Conservation (phyloP, 176 grass and related monocot genomes). For the Oryza rufipogon region DNA sequence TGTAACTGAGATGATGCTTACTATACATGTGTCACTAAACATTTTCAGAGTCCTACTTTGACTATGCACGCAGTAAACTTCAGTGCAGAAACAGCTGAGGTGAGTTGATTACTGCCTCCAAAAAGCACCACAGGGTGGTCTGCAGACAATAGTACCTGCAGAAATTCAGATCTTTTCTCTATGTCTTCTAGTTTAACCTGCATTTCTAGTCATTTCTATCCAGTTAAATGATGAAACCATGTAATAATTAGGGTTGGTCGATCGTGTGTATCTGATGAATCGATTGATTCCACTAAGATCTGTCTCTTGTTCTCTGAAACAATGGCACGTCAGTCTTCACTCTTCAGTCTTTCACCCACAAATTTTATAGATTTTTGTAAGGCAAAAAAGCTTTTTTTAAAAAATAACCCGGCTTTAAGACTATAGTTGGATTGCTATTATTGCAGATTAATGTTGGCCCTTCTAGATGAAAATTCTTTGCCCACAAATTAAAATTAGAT, state of each 20-base stretch:
- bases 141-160: not conserved
- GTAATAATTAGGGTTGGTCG: slow-evolving; percentile 45
- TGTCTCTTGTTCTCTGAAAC: slow-evolving; percentile 19
- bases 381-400: not conserved
- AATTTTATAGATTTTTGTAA: not conserved
- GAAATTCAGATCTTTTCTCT: not conserved
- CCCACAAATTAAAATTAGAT: not conserved
- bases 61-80: not conserved
- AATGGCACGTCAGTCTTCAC: not conserved
- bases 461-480: not conserved
- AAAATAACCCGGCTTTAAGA: not conserved
- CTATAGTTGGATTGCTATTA: not conserved
- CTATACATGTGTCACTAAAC: not conserved
- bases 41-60: not conserved
- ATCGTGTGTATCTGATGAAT: slow-evolving; percentile 33
- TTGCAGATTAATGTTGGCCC: not conserved
- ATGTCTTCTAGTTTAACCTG: not conserved
- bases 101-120: slow-evolving; percentile 7
- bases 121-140: slow-evolving; percentile 8
- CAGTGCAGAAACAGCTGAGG: slow-evolving; percentile 2
- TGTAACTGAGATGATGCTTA: not conserved
- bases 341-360: not conserved
- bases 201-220: slow-evolving; percentile 7
- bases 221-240: not conserved
- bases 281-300: slow-evolving; percentile 26